phyloP scores from a whole-genome alignment of 352 stramenopile species.

The Globisporangium canariense region DNA sequence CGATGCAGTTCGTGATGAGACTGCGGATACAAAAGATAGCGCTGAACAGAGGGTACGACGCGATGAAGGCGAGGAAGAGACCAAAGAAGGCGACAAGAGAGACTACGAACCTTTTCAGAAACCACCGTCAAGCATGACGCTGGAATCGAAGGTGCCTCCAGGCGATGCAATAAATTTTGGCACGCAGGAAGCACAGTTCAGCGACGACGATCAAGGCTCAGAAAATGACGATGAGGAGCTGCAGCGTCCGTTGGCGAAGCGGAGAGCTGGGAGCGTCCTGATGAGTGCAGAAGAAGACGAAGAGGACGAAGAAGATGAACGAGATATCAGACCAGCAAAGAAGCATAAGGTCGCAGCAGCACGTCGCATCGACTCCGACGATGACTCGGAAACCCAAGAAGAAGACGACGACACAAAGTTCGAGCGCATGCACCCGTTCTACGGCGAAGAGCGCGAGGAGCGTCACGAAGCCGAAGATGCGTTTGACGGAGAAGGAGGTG shows the following conservation, averaged over 20 bases:
- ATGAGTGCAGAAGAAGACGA: slow-evolving; percentile 12
- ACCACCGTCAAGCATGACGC: background rate
- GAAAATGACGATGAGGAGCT: background rate
- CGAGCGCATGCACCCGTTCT: slow-evolving; percentile 15
- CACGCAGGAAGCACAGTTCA: background rate
- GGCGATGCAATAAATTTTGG: background rate
- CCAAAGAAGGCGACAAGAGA: background rate
- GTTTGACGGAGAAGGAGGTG: slow-evolving; percentile 9
- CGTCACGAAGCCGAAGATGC: slow-evolving; percentile 20
- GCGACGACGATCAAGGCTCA: background rate
- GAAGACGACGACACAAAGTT: slow-evolving; percentile 18
- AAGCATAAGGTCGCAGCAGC: background rate
- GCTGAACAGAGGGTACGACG: background rate
- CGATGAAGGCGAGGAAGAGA: background rate
- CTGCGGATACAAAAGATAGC: background rate
- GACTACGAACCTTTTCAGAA: background rate
- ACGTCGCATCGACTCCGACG: slow-evolving; percentile 20
- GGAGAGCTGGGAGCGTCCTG: background rate
- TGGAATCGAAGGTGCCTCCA: background rate
- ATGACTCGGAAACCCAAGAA: slow-evolving; percentile 19
- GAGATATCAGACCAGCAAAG: background rate
- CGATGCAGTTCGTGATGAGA: background rate
- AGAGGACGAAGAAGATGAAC: slow-evolving; percentile 8
- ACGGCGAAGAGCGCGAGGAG: slow-evolving; percentile 26
- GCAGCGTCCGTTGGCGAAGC: background rate